Evolutionary conservation across 352 stramenopile species (phyloP), one percentile per base, ranked within the genome.

Genomic region (Pythium utonaiense): DNA sequence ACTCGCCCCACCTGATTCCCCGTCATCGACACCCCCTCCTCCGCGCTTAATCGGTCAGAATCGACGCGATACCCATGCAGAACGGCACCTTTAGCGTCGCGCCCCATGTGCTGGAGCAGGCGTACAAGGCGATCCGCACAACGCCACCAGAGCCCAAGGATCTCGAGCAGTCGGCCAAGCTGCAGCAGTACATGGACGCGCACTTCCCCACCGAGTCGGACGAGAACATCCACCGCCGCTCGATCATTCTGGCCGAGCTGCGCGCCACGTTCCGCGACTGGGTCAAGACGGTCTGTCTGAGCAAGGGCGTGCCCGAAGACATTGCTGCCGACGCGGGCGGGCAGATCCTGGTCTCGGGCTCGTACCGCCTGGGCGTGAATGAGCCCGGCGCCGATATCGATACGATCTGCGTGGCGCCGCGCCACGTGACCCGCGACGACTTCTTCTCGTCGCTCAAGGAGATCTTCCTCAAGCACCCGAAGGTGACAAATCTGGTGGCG

Each of bases 331-430:
- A 96, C 36, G 83, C 85, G 0, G 88, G 89, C 36, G 91, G 89
- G 1, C 86, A 95, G 67, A 90, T 97, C 40, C 71, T 95, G 40
- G 86, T 97, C 31, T 97, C 89, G 5, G 89, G 89, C 2, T 96
- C 88, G 24, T 99, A 99, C 74, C 85, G 96, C 24, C 79, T 99
- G 17, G 92, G 95, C 48, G 96, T 99, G 53, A 97, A 99, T 62
- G 95, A 98, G 64, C 95, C 95, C 0, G 96, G 96, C 19, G 95
- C 95, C 0, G 97, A 99, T 90, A 98, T 98, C 70, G 97, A 99
- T 81, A 97, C 91, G 17, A 98, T 99, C 58, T 98, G 97, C 55
- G 95, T 99, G 28, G 93, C 95, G 5, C 97, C 97, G n/a, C 95
- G 87, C 41, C 86, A 98, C 55, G 94, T 97, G 53, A 97, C 91